Evolutionary conservation across 1,284 basidiomycete species (phyloP), one percentile per base, ranked within the genome.

Genomic region (Microbotryum lychnidis-dioicae): DNA sequence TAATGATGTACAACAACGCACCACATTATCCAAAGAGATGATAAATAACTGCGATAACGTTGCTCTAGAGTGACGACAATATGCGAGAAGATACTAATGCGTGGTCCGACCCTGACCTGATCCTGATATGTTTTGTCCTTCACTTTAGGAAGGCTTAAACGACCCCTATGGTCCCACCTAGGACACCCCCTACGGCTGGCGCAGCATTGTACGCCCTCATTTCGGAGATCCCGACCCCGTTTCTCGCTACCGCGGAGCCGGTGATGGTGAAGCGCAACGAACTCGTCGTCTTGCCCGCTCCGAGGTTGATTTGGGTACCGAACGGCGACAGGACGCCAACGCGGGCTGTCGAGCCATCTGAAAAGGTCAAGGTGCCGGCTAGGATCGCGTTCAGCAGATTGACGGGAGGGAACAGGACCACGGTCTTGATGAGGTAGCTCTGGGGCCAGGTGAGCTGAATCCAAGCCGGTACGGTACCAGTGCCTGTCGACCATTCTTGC

Each of bases 201-300:
- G 51, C n/a, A n/a, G 51, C 54, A 12, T 56, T 56, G 54, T 54
- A 60, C 21, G 45, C 31, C 54, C 55, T 49, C 2, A 68, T 62
- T 53, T 65, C 66, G 27, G 61, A 21, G n/a, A 68, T 46, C 7
- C 66, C 66, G 10, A 61, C 63, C 31, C 45, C 49, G 1, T 16
- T 54, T 20, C 53, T 61, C 3, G 48, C 46, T 1, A 37, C 10
- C 12, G 33, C 23, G 7, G 50, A 55, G 53, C 54, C 57, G 12
- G 58, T 61, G 48, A 64, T 52, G 21, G 68, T 69, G 54, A 69
- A 59, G 2, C 66, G 57, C 6, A 68, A 57, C 37, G 61, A 62
- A 8, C 63, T 60, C 0, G 59, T 47, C 33, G 29, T 42, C 29
- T 61, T 56, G 9, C 66, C 66, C 12, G 57, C 29, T 1, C 61